Conservation (phyloP, 352 stramenopile species). For the Phytophthora chlamydospora region DNA sequence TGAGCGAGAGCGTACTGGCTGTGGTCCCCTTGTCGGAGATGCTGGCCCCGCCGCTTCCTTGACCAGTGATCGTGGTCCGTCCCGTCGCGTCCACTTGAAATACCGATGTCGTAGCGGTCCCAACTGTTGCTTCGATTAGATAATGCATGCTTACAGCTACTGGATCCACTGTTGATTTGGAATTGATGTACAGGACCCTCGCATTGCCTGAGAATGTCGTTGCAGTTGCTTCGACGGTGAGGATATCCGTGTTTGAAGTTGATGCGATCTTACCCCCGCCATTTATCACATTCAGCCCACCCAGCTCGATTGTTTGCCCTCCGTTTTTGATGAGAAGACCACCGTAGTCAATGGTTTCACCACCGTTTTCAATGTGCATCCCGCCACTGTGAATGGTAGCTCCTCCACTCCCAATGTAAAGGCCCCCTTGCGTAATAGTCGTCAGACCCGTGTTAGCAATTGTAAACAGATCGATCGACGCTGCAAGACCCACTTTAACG, state of each 20-base stretch:
- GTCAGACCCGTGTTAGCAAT: conserved; percentile 54
- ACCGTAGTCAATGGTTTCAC: conserved; percentile 44
- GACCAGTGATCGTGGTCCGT: conserved; percentile 20
- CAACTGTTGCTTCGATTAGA: conserved; percentile 22
- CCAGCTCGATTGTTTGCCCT: conserved; percentile 45
- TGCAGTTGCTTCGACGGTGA: conserved; percentile 33
- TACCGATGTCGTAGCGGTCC: not conserved
- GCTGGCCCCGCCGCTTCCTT: conserved; percentile 9
- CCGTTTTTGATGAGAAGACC: conserved; percentile 42
- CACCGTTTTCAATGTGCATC: conserved; percentile 40
- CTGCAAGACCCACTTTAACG: conserved; percentile 10
- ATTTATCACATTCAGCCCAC: conserved; percentile 42
- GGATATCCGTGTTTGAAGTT: conserved; percentile 10
- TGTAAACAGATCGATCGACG: conserved; percentile 42
- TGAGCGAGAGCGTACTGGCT: conserved; percentile 10
- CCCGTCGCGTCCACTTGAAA: conserved; percentile 16
- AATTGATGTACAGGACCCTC: conserved; percentile 25
- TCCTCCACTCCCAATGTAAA: conserved; percentile 49
- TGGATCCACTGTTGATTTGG: conserved; percentile 20
- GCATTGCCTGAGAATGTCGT: conserved; percentile 29
- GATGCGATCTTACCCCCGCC: conserved; percentile 39
- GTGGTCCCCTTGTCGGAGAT: conserved; percentile 4
- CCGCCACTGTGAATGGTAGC: conserved; percentile 49
- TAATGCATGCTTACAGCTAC: conserved; percentile 21
- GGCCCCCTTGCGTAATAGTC: conserved; percentile 45